Base-by-base conservation (phyloP, 2,329 filamentous ascomycete species). In the Penicillium sp. region DNA sequence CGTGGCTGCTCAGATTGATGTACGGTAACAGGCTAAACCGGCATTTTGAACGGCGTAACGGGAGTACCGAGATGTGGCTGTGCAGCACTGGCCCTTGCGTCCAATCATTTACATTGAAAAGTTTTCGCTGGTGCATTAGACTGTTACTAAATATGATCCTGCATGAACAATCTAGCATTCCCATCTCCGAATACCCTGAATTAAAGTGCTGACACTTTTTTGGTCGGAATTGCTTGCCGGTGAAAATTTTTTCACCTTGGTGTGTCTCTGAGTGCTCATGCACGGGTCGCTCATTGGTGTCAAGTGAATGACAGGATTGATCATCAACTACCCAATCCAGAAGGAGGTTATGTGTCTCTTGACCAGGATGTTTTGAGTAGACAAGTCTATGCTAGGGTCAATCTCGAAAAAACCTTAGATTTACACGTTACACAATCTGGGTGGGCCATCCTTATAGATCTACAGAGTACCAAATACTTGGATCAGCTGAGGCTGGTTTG, bases 191-290 rank as follows among this genome's bases (percentile, higher is more conserved):
- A 51, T 35, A 50, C 13, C 38, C 35, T 53, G 51, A 46, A 47
- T 43, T 65, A 61, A 56, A 38, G 62, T 65, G 61, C 61, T 64
- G 60, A 65, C 62, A 51, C 10, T 36, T 38, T 52, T 19, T 45
- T 45, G 42, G 29, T 53, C 51, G 55, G 51, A 2, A 41, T 47
- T 18, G 29, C 43, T 47, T 42, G 56, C 53, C 49, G 36, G 46
- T 50, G 56, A 60, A 60, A 61, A 56, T 27, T 50, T 63, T 63
- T 52, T 47, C 34, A 27, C 34, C 34, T 26, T 29, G 35, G 5
- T 10, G 2, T 14, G 23, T 7, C 45, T 34, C 23, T 46, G 11
- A 41, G 4, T 34, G 14, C 29, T 39, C 18, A 34, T 56, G 56
- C 49, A 59, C 44, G 53, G 51, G 49, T 19, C 40, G 29, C 51